Base-by-base conservation (phyloP, 805 yeast species). In the Ogataea ganodermae region DNA sequence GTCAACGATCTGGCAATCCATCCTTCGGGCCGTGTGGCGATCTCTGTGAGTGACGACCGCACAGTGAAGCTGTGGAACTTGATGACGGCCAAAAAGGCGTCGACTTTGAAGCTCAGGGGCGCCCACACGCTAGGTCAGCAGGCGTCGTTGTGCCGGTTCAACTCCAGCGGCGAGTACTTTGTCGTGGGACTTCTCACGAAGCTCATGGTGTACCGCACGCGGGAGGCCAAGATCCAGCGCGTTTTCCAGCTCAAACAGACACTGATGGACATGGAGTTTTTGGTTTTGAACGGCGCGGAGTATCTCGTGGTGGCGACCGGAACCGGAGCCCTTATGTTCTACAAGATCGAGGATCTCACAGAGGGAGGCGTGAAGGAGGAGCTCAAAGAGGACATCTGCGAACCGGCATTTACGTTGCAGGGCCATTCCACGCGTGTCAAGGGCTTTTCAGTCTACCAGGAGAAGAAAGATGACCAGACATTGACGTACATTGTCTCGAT, bases 71-170 rank as follows among this genome's bases (percentile, higher is more conserved):
- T 94, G 49, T 94, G 99, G 99, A 94, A 94, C 63, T 73, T 94
- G 55, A 92, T 94, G 98, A 92, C 97, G 1, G 94, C 89, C 12
- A 87, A 88, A 64, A 91, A 90, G 67, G 98, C 98, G 16, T 91
- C 96, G 1, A 74, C 79, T 9, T 71, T 91, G 67, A 90, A 86
- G 61, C 69, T 87, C 50, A 84, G 78, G 62, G 85, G 84, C 32
- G 80, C 75, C 50, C 87, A 84, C 60, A 82, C 84, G 54, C 67
- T 76, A 49, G 84, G 84, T 6, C 87, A 85, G 66, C 35, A 50
- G 9, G 62, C 66, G 1, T 58, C 56, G 13, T 42, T 61, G 21
- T 59, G 64, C 30, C 48, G 52, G 37, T 65, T 65, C 46, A 52
- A 45, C 41, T 69, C 74, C 47, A 86, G 84, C 37, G 96, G 96